These are phyloP conservation scores for Suhomyces maxii DNA, from an alignment of 1,139 yeast species.

Conservation along the genomic window DNA sequence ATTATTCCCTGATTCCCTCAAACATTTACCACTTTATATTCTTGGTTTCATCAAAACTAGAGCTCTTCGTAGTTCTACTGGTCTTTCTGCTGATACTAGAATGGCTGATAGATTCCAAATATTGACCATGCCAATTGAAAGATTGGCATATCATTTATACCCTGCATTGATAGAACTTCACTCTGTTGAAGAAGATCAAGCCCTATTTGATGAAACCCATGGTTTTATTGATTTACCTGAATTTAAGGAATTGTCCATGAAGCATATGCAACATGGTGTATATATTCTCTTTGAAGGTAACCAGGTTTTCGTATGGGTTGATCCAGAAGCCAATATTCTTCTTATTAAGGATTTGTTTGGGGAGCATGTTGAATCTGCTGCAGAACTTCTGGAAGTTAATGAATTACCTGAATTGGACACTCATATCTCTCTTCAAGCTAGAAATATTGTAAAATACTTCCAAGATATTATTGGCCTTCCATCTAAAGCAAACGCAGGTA, in stretches of 20 bases:
- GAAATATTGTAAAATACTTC: constrained; percentile 57
- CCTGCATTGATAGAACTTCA: constrained; percentile 83
- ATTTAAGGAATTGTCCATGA: constrained; percentile 45
- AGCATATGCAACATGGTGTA: constrained; percentile 69
- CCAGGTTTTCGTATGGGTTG: constrained; percentile 65
- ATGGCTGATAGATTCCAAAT: constrained; percentile 58
- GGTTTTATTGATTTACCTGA: constrained; percentile 53
- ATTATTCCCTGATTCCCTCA: constrained; percentile 78
- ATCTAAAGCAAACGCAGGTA: constrained; percentile 36
- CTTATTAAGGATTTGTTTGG: constrained; percentile 79
- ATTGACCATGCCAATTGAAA: constrained; percentile 56
- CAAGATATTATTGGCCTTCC: constrained; percentile 42
- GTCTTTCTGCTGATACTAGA: constrained; percentile 55
- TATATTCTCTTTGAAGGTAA: constrained; percentile 75
- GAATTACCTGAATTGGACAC: constrained; percentile 74
- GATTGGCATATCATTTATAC: constrained; percentile 66
- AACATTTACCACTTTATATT: constrained; percentile 67
- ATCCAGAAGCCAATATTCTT: constrained; percentile 65
- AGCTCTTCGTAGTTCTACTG: constrained; percentile 55
- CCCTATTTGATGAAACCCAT: constrained; percentile 46
- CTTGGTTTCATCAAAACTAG: constrained; percentile 69
- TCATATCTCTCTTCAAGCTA: constrained; percentile 66
- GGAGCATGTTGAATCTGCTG: constrained; percentile 38
- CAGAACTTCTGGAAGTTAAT: constrained; percentile 50
- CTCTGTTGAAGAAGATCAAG: constrained; percentile 56